Percentiles rank a stretch among this genome's conserved stretches.
Evolutionary conservation across 495 filamentous ascomycete species (phyloP).

Genomic region (Lepraria neglecta): DNA sequence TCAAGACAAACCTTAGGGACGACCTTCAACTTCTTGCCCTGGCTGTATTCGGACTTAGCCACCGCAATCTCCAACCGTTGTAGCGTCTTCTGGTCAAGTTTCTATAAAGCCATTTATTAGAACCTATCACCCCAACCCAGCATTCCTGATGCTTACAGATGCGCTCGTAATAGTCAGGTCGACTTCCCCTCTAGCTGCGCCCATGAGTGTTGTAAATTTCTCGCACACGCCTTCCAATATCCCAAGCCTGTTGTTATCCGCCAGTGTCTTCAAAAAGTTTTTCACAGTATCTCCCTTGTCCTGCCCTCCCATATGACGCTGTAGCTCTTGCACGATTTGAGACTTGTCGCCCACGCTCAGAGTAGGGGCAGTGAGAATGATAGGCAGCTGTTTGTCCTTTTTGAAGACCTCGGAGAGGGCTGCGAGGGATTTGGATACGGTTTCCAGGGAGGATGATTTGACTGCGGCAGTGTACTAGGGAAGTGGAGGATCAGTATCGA

Average conservation of each 20-base stretch:
- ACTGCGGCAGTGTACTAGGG: slow-evolving; percentile 89
- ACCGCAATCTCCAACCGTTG: slow-evolving; percentile 79
- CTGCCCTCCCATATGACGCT: slow-evolving; percentile 63
- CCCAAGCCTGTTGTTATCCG: slow-evolving; percentile 91
- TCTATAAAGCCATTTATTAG: slow-evolving; percentile 42
- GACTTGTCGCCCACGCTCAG: slow-evolving; percentile 71
- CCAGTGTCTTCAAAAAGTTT: slow-evolving; percentile 84
- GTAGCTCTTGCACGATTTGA: slow-evolving; percentile 72
- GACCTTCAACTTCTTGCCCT: slow-evolving; percentile 96
- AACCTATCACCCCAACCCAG: background rate
- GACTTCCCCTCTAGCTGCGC: slow-evolving; percentile 84
- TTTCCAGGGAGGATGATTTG: slow-evolving; percentile 78
- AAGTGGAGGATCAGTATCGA: slow-evolving; percentile 31
- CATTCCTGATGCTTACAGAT: slow-evolving; percentile 53
- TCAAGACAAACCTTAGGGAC: slow-evolving; percentile 62
- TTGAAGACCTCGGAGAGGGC: slow-evolving; percentile 63
- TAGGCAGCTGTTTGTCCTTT: slow-evolving; percentile 70
- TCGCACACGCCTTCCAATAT: slow-evolving; percentile 72
- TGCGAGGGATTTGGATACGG: slow-evolving; percentile 66
- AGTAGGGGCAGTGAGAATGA: slow-evolving; percentile 73
- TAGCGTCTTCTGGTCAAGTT: slow-evolving; percentile 80
- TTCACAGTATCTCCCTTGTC: slow-evolving; percentile 77
- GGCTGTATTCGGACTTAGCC: slow-evolving; percentile 79
- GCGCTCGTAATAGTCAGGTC: slow-evolving; percentile 87
- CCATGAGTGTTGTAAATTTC: slow-evolving; percentile 83